A percentile compares a stretch with the other conserved stretches of the same genome.
phyloP scores from a whole-genome alignment of 352 stramenopile genomes.

The Phytophthora hibernalis region DNA sequence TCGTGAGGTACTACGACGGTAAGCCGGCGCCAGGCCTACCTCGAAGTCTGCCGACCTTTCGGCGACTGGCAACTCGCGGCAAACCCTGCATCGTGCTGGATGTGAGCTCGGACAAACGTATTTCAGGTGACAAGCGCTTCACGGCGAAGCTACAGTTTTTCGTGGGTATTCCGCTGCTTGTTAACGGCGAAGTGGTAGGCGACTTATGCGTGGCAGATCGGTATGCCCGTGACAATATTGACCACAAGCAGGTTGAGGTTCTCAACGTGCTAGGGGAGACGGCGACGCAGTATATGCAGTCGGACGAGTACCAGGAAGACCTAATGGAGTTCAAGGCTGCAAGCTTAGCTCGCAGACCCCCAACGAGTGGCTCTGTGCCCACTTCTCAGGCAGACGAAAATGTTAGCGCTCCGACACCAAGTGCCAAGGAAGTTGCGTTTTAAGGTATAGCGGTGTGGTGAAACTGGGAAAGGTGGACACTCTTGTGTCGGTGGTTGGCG shows the following conservation, averaged over 20 bases:
- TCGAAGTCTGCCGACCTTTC: conserved; percentile 86
- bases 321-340: conserved; percentile 71
- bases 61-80: conserved; percentile 81
- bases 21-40: conserved; percentile 62
- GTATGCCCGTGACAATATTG: conserved; percentile 80
- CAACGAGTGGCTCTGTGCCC: conserved; percentile 16
- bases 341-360: conserved; percentile 32
- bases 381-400: conserved; percentile 36
- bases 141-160: conserved; percentile 90
- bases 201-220: conserved; percentile 87
- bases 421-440: conserved; percentile 86
- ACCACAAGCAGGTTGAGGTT: conserved; percentile 87
- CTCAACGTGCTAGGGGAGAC: conserved; percentile 89
- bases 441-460: conserved; percentile 48
- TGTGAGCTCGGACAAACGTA: conserved; percentile 88
- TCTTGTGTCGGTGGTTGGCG: conserved; percentile 16
- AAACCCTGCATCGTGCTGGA: conserved; percentile 91
- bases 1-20: conserved; percentile 82
- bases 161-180: conserved; percentile 84
- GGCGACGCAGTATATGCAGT: conserved; percentile 91
- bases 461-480: conserved; percentile 23
- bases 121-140: conserved; percentile 87
- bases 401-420: conserved; percentile 23
- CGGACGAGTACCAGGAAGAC: conserved; percentile 80
- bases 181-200: conserved; percentile 86